These are phyloP conservation scores for Aspergillus japonicus DNA, from an alignment of 2,329 filamentous ascomycete genomes.

Conservation along the genomic window DNA sequence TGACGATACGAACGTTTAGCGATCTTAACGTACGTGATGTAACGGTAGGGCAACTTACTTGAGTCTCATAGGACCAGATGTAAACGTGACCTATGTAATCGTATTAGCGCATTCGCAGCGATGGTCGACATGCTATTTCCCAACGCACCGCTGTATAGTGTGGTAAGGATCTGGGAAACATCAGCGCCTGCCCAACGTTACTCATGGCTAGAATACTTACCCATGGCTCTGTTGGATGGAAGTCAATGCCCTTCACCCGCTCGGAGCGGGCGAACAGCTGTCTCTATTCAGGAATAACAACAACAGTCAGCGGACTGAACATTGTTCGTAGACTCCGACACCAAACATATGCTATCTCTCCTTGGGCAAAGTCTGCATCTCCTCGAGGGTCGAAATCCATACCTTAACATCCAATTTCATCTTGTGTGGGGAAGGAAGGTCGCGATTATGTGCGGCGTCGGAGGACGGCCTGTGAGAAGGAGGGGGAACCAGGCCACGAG, in stretches of 20 bases:
- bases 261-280: constrained; percentile 86
- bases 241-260: constrained; percentile 96
- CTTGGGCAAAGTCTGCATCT: background rate
- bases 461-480: constrained; percentile 29
- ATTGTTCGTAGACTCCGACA: constrained; percentile 5
- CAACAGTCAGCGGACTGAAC: constrained; percentile 39
- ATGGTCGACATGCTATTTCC: constrained; percentile 2
- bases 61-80: constrained; percentile 98
- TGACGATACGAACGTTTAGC: constrained; percentile 32
- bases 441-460: constrained; percentile 38
- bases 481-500: constrained; percentile 32
- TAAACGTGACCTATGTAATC: constrained; percentile 81
- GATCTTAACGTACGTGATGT: background rate
- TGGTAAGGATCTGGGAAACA: constrained; percentile 70
- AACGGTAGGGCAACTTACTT: constrained; percentile 46
- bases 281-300: constrained; percentile 54
- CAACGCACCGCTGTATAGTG: constrained; percentile 82
- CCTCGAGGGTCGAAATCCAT: constrained; percentile 22
- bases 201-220: constrained; percentile 47
- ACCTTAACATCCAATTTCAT: constrained; percentile 64
- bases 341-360: background rate
- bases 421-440: constrained; percentile 34
- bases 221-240: constrained; percentile 96
- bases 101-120: constrained; percentile 26
- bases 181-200: constrained; percentile 22